Conservation (phyloP, 2,329 filamentous ascomycete species). For the Cercospora sojina region DNA sequence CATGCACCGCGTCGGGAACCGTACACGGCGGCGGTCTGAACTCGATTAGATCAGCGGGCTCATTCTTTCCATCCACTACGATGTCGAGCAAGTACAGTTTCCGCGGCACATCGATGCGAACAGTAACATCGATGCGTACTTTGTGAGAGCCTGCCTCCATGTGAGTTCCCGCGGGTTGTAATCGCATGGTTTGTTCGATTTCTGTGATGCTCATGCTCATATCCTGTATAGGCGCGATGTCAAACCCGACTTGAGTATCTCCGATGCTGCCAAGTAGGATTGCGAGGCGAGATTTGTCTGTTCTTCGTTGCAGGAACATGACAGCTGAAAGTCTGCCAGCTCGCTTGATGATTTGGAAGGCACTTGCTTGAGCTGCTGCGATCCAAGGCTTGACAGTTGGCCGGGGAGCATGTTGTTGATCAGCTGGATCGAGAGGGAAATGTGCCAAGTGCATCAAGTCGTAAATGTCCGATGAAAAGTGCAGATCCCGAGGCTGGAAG, state of each 20-base stretch:
- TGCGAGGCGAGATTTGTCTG: constrained; percentile 12
- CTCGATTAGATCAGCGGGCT: background rate
- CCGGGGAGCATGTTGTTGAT: constrained; percentile 11
- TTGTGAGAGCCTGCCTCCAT: constrained; percentile 12
- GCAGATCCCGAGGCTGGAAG: constrained; percentile 13
- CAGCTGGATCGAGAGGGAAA: background rate
- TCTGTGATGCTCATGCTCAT: constrained; percentile 5
- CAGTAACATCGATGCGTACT: background rate
- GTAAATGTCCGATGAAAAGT: constrained; percentile 7
- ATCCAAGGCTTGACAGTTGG: constrained; percentile 11
- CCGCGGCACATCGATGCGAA: constrained; percentile 3
- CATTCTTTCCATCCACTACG: background rate
- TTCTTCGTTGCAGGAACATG: constrained; percentile 11
- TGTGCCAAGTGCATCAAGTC: constrained; percentile 5
- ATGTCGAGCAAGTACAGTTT: constrained; percentile 7
- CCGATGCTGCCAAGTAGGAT: constrained; percentile 20
- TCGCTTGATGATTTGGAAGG: constrained; percentile 20
- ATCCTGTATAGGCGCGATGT: background rate
- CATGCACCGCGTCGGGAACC: background rate
- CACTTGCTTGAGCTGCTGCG: constrained; percentile 7
- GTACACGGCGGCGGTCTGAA: background rate
- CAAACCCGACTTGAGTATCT: constrained; percentile 21
- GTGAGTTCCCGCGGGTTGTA: constrained; percentile 2
- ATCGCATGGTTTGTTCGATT: background rate
- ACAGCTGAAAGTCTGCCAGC: constrained; percentile 17